Percentiles rank a stretch among this genome's conserved stretches.
phyloP scores from a whole-genome alignment of 108 stramenopile genomes.

The Fragilaria crotonensis region DNA sequence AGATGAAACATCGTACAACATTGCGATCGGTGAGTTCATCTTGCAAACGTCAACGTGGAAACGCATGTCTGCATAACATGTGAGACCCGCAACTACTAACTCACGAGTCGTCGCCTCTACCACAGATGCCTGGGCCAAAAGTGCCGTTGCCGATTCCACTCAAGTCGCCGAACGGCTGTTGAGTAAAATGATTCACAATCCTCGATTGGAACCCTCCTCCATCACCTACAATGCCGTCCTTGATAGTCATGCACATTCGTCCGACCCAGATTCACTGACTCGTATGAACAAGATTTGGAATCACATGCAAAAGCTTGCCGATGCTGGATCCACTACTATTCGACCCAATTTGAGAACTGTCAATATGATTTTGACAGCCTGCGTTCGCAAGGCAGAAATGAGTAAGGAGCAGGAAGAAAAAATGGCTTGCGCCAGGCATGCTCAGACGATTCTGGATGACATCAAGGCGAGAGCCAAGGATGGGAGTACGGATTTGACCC shows the following conservation, averaged over 20 bases:
- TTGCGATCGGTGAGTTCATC: background rate
- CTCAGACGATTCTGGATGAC: slow-evolving; percentile 15
- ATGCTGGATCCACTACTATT: slow-evolving; percentile 2
- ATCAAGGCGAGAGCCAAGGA: slow-evolving; percentile 10
- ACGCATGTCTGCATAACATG: too few relatives aligned
- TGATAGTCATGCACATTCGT: slow-evolving; percentile 56
- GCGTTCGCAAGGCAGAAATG: slow-evolving; percentile 9
- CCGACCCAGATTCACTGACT: slow-evolving; percentile 16
- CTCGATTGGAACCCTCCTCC: slow-evolving; percentile 27
- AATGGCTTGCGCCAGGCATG: slow-evolving; percentile 35
- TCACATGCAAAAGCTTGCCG: slow-evolving; percentile 21
- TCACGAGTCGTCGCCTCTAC: background rate
- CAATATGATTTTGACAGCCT: slow-evolving; percentile 23
- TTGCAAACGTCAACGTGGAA: too few relatives aligned
- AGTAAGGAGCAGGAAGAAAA: background rate
- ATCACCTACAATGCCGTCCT: slow-evolving; percentile 50
- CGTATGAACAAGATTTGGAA: slow-evolving; percentile 17
- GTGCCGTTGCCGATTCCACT: slow-evolving; percentile 14
- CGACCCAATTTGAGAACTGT: slow-evolving; percentile 21
- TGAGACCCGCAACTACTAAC: too few relatives aligned
- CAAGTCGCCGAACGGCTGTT: slow-evolving; percentile 20
- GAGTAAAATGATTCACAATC: slow-evolving; percentile 13
- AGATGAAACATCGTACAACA: slow-evolving; percentile 20
- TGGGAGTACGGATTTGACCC: slow-evolving; percentile 21
- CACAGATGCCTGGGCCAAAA: slow-evolving; percentile 23